Evolutionary conservation across 2,329 filamentous ascomycete genomes (phyloP), one percentile per base, ranked within the genome.

Genomic region (Ceratocystis lukuohia): DNA sequence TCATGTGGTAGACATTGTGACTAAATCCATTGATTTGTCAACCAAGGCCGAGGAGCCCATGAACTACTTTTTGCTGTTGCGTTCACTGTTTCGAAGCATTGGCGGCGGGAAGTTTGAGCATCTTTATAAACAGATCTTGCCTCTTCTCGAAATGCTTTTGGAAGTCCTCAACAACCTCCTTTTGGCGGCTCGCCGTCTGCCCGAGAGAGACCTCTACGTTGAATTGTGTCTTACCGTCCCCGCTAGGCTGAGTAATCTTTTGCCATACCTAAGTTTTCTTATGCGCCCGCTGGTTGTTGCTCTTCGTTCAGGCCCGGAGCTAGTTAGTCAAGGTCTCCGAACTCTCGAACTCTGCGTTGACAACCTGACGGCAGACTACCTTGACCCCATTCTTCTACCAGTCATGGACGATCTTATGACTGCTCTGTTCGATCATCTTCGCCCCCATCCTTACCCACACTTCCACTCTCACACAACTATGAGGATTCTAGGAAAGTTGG

Each of bases 371-470:
- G 93, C 94, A 0, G 94, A 99, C 72, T 99, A 99, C 73, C 79
- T 99, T 15, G 94, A 99, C 71, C 95, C 94, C 0, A 97, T 99
- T 72, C 99, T 99, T 93, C 91, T 93, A 1, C 95, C 94, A 0
- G 95, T 97, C 30, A 97, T 99, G 75, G 93, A 99, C 71, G 94
- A 99, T 73, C 80, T 99, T 57, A 99, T 99, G 94, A 94, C 91
- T 61, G 93, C 93, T 1, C 80, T 99, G 0, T 99, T 96, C 81
- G 92, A 96, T 69, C 95, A 99, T 74, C 81, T 99, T 53, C 89
- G 88, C 71, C 95, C 94, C 6, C 88, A 92, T 69, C 94, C 94
- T 0, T 96, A 99, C 75, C 96, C 89, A 71, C 95, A 99, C 75
- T 96, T 96, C 75, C 93, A 97, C 73, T 90, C 95, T 0, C 94